phyloP scores from a whole-genome alignment of 768 basidiomycete genomes.

The Serpula lacrymans region DNA sequence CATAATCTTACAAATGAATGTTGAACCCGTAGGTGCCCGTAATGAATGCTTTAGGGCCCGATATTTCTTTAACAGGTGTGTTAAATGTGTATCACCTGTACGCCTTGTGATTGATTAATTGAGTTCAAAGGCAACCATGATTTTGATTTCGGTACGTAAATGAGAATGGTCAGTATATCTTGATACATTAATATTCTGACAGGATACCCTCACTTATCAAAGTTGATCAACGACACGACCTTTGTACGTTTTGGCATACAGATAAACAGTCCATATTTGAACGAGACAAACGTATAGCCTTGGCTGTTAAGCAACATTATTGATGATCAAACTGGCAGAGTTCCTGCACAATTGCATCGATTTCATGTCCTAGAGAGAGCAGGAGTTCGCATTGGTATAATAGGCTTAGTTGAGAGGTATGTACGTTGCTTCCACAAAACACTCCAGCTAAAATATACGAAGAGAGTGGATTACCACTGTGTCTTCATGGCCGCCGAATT shows the following conservation, averaged over 20 bases:
- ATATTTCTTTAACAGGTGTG: slow-evolving; percentile 77
- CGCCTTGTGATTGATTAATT: background rate
- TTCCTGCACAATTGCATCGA: slow-evolving; percentile 59
- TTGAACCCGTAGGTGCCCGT: slow-evolving; percentile 66
- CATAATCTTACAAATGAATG: slow-evolving; percentile 3
- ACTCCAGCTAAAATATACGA: background rate
- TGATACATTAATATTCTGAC: slow-evolving; percentile 3
- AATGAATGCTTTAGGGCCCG: slow-evolving; percentile 76
- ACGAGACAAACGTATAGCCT: slow-evolving; percentile 44
- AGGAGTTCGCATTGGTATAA: slow-evolving; percentile 71
- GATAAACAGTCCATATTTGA: background rate
- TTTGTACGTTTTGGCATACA: slow-evolving; percentile 51
- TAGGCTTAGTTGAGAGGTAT: slow-evolving; percentile 87
- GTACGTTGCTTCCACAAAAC: slow-evolving; percentile 7
- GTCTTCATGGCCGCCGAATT: slow-evolving; percentile 79
- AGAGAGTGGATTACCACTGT: slow-evolving; percentile 92
- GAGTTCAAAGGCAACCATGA: slow-evolving; percentile 76
- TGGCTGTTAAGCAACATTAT: slow-evolving; percentile 90
- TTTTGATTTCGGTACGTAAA: slow-evolving; percentile 73
- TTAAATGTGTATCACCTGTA: slow-evolving; percentile 9
- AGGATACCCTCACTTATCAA: slow-evolving; percentile 65
- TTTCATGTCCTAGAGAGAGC: slow-evolving; percentile 66
- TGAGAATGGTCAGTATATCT: slow-evolving; percentile 1
- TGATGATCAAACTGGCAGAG: slow-evolving; percentile 57
- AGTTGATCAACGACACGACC: slow-evolving; percentile 65